Conservation (phyloP, 177 flowering plant genomes). For the Telopea speciosissima region DNA sequence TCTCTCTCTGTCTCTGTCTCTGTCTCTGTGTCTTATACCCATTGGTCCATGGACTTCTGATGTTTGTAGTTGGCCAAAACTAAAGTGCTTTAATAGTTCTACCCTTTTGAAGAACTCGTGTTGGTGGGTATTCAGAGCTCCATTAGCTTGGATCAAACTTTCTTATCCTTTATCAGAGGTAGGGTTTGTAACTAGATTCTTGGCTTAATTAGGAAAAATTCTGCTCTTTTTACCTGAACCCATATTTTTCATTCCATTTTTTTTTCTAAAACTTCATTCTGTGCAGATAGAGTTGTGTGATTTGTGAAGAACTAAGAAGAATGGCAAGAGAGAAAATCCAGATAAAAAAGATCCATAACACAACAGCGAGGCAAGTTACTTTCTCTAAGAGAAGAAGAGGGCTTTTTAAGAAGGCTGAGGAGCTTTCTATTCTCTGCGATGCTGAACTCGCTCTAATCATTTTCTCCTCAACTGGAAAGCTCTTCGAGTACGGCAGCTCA, state of each 20-base stretch:
- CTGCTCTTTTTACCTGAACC: not conserved
- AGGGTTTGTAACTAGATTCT: constrained; percentile 14
- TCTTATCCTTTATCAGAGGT: constrained; percentile 4
- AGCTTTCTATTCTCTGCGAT: constrained; percentile 17
- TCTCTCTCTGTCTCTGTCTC: no score
- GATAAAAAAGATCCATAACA: constrained; percentile 13
- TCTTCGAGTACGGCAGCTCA: constrained; percentile 14
- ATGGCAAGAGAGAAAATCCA: constrained; percentile 13
- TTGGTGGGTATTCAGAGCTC: not conserved
- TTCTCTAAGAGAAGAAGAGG: constrained; percentile 21
- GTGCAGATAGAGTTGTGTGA: not conserved
- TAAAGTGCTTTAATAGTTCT: not conserved
- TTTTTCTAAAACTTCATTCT: not conserved
- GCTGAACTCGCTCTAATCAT: constrained; percentile 16
- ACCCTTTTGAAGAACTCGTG: not conserved
- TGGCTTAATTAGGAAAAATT: constrained; percentile 19
- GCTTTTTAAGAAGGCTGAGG: constrained; percentile 21
- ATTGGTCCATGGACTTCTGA: no score
- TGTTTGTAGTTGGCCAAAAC: no score
- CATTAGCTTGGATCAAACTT: no score
- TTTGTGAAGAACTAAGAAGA: not conserved
- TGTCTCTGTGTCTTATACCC: no score
- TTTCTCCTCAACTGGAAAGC: constrained; percentile 15
- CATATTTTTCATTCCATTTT: no score
- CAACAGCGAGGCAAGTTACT: constrained; percentile 15